Evolutionary conservation across 1,284 basidiomycete species (phyloP), one percentile per base, ranked within the genome.

Genomic region (Pseudozyma tsukubaensis): DNA sequence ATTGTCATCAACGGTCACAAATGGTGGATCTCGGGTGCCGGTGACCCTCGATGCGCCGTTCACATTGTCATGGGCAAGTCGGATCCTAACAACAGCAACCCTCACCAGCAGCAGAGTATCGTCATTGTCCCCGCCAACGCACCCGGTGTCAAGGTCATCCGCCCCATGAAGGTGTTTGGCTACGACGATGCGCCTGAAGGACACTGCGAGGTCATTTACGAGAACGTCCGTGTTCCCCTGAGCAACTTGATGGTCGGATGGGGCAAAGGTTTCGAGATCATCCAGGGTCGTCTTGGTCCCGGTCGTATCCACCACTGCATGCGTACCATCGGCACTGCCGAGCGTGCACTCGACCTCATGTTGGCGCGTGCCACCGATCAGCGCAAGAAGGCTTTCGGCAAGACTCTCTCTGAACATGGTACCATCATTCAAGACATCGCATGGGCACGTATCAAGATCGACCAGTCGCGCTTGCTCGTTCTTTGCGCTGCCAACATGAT

Each of bases 21-120:
- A 89, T 98, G 96, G 95, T 98, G 93, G 92, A 98, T 98, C 85
- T 94, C 93, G 44, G 96, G 96, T 53, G 96, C 96, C 5, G 95
- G 95, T 37, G 95, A 99, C 85, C 94, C 94, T 48, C 89, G 96
- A 62, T 92, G 91, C 74, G 90, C 89, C 66, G 83, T 99, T 8
- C 96, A 99, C 85, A 89, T 99, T 56, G 92, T 98, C 45, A 92
- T 99, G 88, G 96, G 94, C 69, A 94, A 94, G 87, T 93, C 90
- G 71, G 92, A 94, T 84, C 89, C 92, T 5, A 86, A 87, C 54
- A 92, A 93, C 85, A 86, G 88, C 69, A 90, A 89, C 82, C 80
- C 86, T 42, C 91, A 98, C 86, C 87, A 88, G 62, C 94, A 96
- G 81, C 96, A 99, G 86, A 93, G 92, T 73, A 91, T 99, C 63